Percentiles rank a stretch among this genome's conserved stretches.
These are phyloP conservation scores for Ilex asprella DNA, from an alignment of 257 asterid genomes.

Conservation along the genomic window DNA sequence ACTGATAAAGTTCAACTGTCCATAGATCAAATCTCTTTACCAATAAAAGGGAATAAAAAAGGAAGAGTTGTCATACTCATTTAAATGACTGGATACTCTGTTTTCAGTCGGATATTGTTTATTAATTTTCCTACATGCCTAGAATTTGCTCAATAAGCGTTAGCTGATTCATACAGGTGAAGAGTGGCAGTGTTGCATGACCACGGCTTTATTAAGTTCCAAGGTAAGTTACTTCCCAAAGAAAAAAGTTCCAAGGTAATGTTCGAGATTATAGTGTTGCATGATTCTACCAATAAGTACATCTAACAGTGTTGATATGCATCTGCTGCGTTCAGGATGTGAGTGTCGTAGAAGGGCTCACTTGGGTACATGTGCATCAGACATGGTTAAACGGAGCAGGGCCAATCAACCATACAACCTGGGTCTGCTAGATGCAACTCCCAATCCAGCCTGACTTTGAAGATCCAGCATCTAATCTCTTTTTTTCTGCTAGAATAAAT, in stretches of 20 bases:
- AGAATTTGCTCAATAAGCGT: not conserved
- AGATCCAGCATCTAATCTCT: not conserved
- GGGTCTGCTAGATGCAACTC: conserved; percentile 39
- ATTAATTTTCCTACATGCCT: too few species aligned
- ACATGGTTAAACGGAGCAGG: conserved; percentile 73
- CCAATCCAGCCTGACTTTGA: not conserved
- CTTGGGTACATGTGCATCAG: conserved; percentile 76
- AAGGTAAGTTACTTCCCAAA: conserved; percentile 33
- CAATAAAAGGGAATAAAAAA: too few species aligned
- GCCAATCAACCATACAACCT: conserved; percentile 28
- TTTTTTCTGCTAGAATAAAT: not conserved
- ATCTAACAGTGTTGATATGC: not conserved
- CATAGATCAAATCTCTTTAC: too few species aligned
- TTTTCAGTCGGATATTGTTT: too few species aligned
- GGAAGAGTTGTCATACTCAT: too few species aligned
- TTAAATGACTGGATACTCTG: too few species aligned
- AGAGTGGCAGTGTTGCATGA: conserved; percentile 45
- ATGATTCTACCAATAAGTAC: too few species aligned
- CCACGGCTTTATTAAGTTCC: conserved; percentile 58
- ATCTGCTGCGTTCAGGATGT: conserved; percentile 36
- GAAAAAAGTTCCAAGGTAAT: not conserved
- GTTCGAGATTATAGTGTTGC: not conserved
- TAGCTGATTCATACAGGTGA: conserved; percentile 45
- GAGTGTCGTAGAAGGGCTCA: conserved; percentile 63
- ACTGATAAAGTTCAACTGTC: too few species aligned